phyloP scores from a whole-genome alignment of 139 green algal species.

The Pleodorina starrii region DNA sequence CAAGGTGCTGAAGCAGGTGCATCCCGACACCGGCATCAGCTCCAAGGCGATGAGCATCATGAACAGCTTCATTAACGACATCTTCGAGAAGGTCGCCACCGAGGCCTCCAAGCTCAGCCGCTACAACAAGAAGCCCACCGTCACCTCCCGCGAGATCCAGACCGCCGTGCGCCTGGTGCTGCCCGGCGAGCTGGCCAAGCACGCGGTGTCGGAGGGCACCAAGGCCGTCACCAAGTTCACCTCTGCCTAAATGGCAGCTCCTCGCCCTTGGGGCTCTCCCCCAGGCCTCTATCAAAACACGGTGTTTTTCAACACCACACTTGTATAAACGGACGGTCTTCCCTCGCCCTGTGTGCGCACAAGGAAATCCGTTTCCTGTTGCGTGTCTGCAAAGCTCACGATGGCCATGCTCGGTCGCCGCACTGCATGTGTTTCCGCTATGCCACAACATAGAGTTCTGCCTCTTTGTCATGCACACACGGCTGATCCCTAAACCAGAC shows the following conservation, averaged over 20 bases:
- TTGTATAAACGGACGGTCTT: too few species aligned
- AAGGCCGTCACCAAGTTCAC: slow-evolving; percentile 95
- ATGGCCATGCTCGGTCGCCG: too few species aligned
- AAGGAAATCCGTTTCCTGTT: too few species aligned
- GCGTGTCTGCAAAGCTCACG: too few species aligned
- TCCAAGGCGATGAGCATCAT: slow-evolving; percentile 4
- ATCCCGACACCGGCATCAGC: slow-evolving; percentile 75
- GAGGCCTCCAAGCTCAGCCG: slow-evolving; percentile 58
- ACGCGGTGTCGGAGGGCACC: slow-evolving; percentile 85
- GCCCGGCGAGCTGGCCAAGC: slow-evolving; percentile 87
- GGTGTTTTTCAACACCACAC: slow-evolving; percentile 37
- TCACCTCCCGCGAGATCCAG: slow-evolving; percentile 77
- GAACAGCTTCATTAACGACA: slow-evolving; percentile 20
- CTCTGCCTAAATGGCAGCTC: slow-evolving; percentile 65
- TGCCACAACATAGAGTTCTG: too few species aligned
- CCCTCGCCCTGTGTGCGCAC: too few species aligned
- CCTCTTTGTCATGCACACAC: too few species aligned
- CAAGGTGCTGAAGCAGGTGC: slow-evolving; percentile 94
- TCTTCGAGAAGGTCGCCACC: slow-evolving; percentile 10
- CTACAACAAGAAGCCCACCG: slow-evolving; percentile 62
- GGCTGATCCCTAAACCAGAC: too few species aligned
- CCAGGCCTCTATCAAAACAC: neutral
- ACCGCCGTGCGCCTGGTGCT: slow-evolving; percentile 86
- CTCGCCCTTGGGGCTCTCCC: neutral
- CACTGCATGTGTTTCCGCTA: too few species aligned